phyloP scores from a whole-genome alignment of 2,329 filamentous ascomycete genomes.

The Apiospora aurea region DNA sequence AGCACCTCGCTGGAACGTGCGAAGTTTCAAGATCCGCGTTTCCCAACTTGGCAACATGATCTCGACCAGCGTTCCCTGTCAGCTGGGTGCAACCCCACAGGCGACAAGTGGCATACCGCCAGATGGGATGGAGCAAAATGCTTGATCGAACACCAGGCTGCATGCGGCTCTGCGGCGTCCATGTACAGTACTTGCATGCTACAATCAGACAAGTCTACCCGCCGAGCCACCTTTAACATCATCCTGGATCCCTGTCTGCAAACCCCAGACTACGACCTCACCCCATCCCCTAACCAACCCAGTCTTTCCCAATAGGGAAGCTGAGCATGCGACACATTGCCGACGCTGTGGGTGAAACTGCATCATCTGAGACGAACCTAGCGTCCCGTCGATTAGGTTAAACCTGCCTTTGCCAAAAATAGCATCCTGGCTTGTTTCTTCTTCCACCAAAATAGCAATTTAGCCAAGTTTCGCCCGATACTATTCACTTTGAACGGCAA shows the following conservation, averaged over 20 bases:
- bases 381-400: background rate
- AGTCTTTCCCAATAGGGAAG: conserved; percentile 3
- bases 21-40: background rate
- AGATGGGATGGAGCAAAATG: background rate
- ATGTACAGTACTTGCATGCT: background rate
- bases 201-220: background rate
- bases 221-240: background rate
- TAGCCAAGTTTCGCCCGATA: background rate
- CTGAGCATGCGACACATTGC: conserved; percentile 4
- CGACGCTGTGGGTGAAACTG: background rate
- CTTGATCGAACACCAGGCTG: conserved; percentile 5
- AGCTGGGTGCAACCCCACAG: conserved; percentile 7
- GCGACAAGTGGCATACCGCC: conserved; percentile 1
- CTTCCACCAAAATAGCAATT: background rate
- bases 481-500: background rate
- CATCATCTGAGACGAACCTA: background rate
- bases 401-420: conserved; percentile 8
- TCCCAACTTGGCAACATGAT: conserved; percentile 5
- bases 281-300: background rate
- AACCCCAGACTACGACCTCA: conserved; percentile 12
- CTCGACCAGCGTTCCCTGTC: conserved; percentile 14
- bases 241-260: conserved; percentile 3
- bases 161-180: conserved; percentile 3
- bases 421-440: background rate
- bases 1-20: background rate